Base-by-base conservation (phyloP, 163 green algal species). In the Chloromonas sp. region DNA sequence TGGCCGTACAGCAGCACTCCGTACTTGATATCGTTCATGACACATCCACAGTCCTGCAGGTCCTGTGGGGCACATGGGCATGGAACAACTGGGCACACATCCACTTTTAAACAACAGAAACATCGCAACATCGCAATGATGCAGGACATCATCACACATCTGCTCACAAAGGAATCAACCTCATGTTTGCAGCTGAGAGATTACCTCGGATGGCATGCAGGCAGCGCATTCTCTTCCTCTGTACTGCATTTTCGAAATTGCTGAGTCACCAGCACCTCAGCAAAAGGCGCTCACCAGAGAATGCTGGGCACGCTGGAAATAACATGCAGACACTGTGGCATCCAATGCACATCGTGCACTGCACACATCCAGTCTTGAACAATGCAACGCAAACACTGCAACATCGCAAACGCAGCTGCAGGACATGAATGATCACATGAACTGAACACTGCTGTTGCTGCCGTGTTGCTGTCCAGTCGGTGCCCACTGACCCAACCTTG, bases 1-100 rank as follows among this genome's bases (percentile, higher is more conserved):
- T 87, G 88, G 62, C 87, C 89, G 77, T 92, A 88, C 70, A 94
- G 88, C 86, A 91, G 76, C 0, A 94, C 87, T 14, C 88, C 91
- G 86, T 92, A 94, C 83, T 90, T 91, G 58, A 92, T 89, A 13
- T 81, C 85, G 58, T 87, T 87, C 15, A 70, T 81, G 0, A 91
- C 84, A 66, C 87, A 91, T 1, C 89, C 88, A n/a, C 71, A 87
- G 82, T 94, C 89, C n/a, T 88, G 87, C 70, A 94, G 82, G 77
- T 94, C 88, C 90, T 93, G 88, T 36, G 36, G 36, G 36, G 36
- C 36, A 36, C 36, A 36, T 36, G 36, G 36, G 36, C 36, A 76
- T 76, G 8, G 8, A 11, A 11, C 66, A 76, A 8, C 5, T 76
- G 66, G 66, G 5, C 66, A 76, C 66, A 76, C 8, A 76, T 76